These are phyloP conservation scores for Zygnema circumcarinatum DNA, from an alignment of 139 green algal genomes.

Conservation along the genomic window DNA sequence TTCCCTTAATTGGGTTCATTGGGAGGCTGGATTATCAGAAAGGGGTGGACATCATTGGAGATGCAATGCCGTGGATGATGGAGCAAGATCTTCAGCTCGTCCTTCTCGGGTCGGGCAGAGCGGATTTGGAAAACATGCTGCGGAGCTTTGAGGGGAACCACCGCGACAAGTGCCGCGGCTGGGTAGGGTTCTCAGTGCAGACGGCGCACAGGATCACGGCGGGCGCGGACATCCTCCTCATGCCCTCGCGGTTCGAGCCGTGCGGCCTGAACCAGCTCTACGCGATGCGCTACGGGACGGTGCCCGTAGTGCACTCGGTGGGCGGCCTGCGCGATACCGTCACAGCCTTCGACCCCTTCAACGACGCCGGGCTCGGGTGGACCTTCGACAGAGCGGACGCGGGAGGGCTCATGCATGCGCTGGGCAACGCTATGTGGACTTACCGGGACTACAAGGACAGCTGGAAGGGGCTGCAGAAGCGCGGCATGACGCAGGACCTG, in stretches of 20 bases:
- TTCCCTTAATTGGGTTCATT: constrained; percentile 71
- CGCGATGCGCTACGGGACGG: constrained; percentile 81
- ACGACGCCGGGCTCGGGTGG: constrained; percentile 63
- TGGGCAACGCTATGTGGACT: constrained; percentile 63
- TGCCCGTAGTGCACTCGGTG: constrained; percentile 83
- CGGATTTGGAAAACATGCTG: constrained; percentile 83
- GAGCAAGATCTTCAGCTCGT: constrained; percentile 84
- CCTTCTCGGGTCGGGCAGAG: constrained; percentile 87
- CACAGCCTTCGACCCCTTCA: constrained; percentile 63
- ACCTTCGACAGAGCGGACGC: constrained; percentile 59
- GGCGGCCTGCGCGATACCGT: constrained; percentile 82
- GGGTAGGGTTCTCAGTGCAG: constrained; percentile 82
- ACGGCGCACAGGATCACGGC: constrained; percentile 85
- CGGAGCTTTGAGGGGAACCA: constrained; percentile 53
- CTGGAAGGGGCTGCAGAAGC: constrained; percentile 66
- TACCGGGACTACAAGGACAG: constrained; percentile 55
- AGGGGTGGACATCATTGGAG: constrained; percentile 94
- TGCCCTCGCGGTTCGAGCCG: constrained; percentile 89
- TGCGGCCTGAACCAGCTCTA: constrained; percentile 88
- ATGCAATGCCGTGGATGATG: constrained; percentile 68
- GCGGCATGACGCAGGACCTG: constrained; percentile 84
- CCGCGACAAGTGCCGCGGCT: constrained; percentile 62
- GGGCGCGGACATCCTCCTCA: constrained; percentile 84
- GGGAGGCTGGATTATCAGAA: constrained; percentile 85
- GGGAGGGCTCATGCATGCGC: constrained; percentile 53